Evolutionary conservation across 352 stramenopile species (phyloP).

Genomic region (Phytophthora tentaculata): DNA sequence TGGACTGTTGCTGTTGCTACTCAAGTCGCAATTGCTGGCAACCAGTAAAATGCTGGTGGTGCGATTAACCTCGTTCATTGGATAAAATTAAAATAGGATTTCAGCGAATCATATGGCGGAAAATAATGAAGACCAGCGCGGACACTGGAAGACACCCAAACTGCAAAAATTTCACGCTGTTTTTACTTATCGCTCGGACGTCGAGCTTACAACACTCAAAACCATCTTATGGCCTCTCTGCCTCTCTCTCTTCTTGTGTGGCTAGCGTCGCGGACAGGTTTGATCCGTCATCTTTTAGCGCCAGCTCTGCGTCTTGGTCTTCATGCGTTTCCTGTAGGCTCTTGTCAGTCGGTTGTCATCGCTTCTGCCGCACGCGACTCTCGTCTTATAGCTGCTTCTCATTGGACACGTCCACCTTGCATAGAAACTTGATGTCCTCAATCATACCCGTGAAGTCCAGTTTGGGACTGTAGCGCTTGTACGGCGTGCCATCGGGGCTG

Average conservation of each 20-base stretch:
- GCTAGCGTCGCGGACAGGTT: background rate
- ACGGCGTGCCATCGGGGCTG: conserved; percentile 74
- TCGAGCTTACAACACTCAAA: conserved; percentile 23
- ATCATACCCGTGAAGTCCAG: conserved; percentile 66
- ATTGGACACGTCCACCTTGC: conserved; percentile 45
- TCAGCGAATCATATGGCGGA: conserved; percentile 13
- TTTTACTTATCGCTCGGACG: conserved; percentile 18
- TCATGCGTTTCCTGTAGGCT: background rate
- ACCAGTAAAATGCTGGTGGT: conserved; percentile 31
- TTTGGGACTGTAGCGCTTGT: conserved; percentile 84
- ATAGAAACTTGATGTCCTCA: conserved; percentile 73
- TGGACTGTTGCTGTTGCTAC: conserved; percentile 10
- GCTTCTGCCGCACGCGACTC: conserved; percentile 4
- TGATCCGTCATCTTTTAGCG: background rate
- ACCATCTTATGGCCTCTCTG: conserved; percentile 4
- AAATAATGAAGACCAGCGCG: too few species aligned
- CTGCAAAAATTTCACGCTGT: conserved; percentile 24
- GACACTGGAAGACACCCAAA: background rate
- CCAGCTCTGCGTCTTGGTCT: background rate
- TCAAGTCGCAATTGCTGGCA: conserved; percentile 35
- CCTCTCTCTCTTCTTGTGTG: conserved; percentile 10
- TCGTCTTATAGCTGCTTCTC: conserved; percentile 45
- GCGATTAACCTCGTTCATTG: conserved; percentile 13
- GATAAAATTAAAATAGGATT: conserved; percentile 9
- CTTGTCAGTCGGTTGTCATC: background rate